Evolutionary conservation across 441 rosid genomes (phyloP), one percentile per base, ranked within the genome.

Genomic region (Bocquillonia castaneifolia): DNA sequence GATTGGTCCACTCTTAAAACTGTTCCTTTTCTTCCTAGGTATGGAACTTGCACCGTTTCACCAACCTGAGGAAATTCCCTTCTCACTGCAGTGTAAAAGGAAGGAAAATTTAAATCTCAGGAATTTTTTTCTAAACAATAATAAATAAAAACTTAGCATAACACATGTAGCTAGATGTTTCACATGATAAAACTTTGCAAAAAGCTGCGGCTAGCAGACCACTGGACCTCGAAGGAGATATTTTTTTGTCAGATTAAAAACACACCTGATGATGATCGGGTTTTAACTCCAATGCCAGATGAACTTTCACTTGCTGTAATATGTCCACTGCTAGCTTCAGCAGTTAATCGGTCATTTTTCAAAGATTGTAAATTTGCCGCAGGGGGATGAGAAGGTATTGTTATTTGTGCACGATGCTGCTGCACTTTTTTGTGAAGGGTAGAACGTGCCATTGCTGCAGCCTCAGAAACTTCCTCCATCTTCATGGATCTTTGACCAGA

Each of bases 1-100:
- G 83, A 79, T 31, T 77, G 78, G 57, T 93, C 97, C 56, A 91
- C 89, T 66, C 72, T 83, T 76, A 89, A 50, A 64, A 93, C 90
- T 28, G 75, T 86, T 44, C 74, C 99, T 68, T 78, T 80, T 77
- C 79, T 87, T 61, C 89, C 82, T 20, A 91, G 86, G 45, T 88
- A 83, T 34, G 84, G 73, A 69, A 91, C 83, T 36, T 78, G 80
- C 51, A 93, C 96, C 32, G 54, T 65, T 72, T 78, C 83, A 65
- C 97, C 96, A 25, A 84, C 85, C 75, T 69, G 55, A 32, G 92
- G 96, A 75, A 80, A 76, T 76, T 65, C 73, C 31, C n/a, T 76
- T 47, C 75, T 76, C 66, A 20, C 86, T 76, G 79, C 76, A 67
- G 69, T 37, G 40, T n/a, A 66, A 74, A 5, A 68, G 55, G 29